Evolutionary conservation across 2,329 filamentous ascomycete species (phyloP), one percentile per base, ranked within the genome.

Genomic region (Aspergillus neoniger): DNA sequence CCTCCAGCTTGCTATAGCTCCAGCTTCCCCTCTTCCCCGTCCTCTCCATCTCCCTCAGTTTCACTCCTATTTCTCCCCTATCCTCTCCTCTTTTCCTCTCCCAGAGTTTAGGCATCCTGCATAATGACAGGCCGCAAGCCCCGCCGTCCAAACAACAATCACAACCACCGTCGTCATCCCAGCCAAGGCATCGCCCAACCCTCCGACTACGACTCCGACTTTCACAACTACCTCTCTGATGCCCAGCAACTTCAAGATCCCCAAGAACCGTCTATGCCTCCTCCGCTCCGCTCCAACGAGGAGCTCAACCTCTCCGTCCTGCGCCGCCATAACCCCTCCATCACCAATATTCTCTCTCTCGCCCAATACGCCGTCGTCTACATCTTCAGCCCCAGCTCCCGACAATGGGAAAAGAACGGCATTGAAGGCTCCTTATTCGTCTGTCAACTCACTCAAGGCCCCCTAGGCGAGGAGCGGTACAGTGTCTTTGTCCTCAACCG

Each of bases 351-450:
- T 72, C 82, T 92, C 65, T 89, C 90, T 64, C 89, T 95, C 67
- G 92, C 92, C 5, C 89, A 91, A 32, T 96, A 94, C 70, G 90
- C 91, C 25, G 91, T 95, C 38, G 85, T 97, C 66, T 98, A 97
- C 81, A 85, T 85, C 51, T 95, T 96, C 79, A 86, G 83, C 63
- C 82, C 86, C 50, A 77, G 82, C 4, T 83, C 86, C 2, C 80
- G 85, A 55, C 79, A 82, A 61, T 98, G 95, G 95, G 90, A 95
- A 73, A 96, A 96, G 80, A 86, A 85, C 49, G 90, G 88, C 58
- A 85, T 93, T 10, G 93, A 96, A 77, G 95, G 95, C 41, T 91
- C 91, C 12, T 81, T 98, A 65, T 99, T 98, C 75, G 86, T 98
- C 56, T 96, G 91, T 80, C 84, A 90, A 65, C 78, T 88, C 62